Conservation (phyloP, 495 filamentous ascomycete genomes). For the Daldinia bambusicola region DNA sequence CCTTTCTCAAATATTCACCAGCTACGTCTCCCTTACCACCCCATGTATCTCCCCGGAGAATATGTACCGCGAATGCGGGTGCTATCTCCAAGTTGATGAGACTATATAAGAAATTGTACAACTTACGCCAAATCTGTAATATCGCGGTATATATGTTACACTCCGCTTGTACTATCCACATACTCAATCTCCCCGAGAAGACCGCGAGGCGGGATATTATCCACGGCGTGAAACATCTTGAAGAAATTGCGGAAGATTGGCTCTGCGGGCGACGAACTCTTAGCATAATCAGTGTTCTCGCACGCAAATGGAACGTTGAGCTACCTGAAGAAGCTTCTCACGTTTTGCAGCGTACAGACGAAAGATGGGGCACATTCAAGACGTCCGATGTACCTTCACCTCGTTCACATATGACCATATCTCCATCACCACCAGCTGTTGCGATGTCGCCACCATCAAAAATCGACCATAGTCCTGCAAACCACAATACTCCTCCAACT, state of each 20-base stretch:
- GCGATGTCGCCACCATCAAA: conserved; percentile 35
- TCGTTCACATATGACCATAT: conserved; percentile 46
- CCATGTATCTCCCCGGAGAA: conserved; percentile 88
- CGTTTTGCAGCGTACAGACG: conserved; percentile 73
- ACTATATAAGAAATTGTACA: conserved; percentile 91
- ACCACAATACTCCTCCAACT: conserved; percentile 39
- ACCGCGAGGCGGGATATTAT: conserved; percentile 87
- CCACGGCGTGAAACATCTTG: conserved; percentile 89
- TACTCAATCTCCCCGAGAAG: conserved; percentile 92
- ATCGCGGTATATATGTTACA: conserved; percentile 95
- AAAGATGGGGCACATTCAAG: conserved; percentile 64
- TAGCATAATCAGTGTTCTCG: conserved; percentile 84
- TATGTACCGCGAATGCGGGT: conserved; percentile 88
- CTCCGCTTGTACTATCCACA: conserved; percentile 91
- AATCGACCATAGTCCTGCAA: conserved; percentile 45
- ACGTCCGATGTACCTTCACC: conserved; percentile 67
- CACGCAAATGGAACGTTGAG: conserved; percentile 85
- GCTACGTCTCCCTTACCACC: conserved; percentile 81
- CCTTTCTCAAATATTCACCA: conserved; percentile 91
- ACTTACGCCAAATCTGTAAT: conserved; percentile 92
- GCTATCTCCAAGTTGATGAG: conserved; percentile 91
- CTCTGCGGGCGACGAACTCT: conserved; percentile 87
- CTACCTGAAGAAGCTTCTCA: conserved; percentile 83
- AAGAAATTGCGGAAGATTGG: conserved; percentile 97
- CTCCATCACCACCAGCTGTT: conserved; percentile 41